phyloP scores from a whole-genome alignment of 768 basidiomycete genomes.

The Tricholoma hemisulphureum region DNA sequence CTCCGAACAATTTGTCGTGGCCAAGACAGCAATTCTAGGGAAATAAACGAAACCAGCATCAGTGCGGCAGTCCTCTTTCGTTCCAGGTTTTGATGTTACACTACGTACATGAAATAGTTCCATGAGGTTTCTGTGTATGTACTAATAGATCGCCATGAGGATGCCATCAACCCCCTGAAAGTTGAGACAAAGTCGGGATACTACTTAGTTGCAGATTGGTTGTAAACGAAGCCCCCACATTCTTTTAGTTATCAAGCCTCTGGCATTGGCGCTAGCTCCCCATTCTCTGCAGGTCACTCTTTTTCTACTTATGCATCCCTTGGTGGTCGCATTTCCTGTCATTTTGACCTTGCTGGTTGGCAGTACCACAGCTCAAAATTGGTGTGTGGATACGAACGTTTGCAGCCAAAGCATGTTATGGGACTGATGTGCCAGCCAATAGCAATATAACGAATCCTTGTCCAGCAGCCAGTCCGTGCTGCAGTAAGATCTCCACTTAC shows the following conservation, averaged over 20 bases:
- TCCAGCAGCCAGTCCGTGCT: constrained; percentile 47
- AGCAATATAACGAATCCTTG: constrained; percentile 48
- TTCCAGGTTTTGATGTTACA: constrained; percentile 4
- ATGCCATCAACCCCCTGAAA: no score
- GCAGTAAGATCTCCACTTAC: constrained; percentile 38
- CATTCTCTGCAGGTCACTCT: constrained; percentile 3
- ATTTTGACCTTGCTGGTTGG: constrained; percentile 11
- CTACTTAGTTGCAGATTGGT: not conserved
- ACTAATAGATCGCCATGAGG: no score
- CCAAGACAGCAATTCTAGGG: not conserved
- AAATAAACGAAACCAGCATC: not conserved
- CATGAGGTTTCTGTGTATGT: no score
- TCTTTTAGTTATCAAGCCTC: no score
- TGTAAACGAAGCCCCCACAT: not conserved
- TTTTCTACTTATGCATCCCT: constrained; percentile 9
- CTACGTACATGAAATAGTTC: not conserved
- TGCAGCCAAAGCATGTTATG: not conserved
- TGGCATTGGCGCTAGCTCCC: not conserved
- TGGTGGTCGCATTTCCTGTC: constrained; percentile 11
- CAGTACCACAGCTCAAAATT: constrained; percentile 8
- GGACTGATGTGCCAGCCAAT: not conserved
- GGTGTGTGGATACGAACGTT: constrained; percentile 4
- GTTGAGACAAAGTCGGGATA: no score
- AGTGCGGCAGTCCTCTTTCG: not conserved
- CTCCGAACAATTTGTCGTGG: not conserved